phyloP scores from a whole-genome alignment of 768 basidiomycete species.

The Holtermanniella nyarrowii region DNA sequence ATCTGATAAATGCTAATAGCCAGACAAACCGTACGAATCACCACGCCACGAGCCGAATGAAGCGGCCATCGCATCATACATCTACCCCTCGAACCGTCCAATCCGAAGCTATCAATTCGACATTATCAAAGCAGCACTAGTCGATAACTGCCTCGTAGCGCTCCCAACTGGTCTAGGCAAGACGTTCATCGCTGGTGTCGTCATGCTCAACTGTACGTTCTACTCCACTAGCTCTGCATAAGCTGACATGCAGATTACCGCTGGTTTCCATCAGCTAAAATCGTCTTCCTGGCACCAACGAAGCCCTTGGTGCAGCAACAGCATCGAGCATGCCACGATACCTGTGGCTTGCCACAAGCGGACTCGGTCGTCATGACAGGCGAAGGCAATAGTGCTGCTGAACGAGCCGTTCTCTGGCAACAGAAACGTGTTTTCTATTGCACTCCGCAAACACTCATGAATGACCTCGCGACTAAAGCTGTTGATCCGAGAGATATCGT shows the following conservation, averaged over 20 bases:
- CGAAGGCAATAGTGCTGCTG: slow-evolving; percentile 37
- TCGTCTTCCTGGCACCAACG: slow-evolving; percentile 90
- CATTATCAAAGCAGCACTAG: slow-evolving; percentile 72
- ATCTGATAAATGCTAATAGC: neutral
- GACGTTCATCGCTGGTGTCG: slow-evolving; percentile 91
- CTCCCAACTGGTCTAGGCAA: slow-evolving; percentile 94
- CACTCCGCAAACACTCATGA: slow-evolving; percentile 88
- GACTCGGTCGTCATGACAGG: slow-evolving; percentile 85
- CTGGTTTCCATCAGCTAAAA: slow-evolving; percentile 43
- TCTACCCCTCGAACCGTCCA: slow-evolving; percentile 78
- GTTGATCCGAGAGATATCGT: slow-evolving; percentile 73
- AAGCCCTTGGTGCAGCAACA: slow-evolving; percentile 95
- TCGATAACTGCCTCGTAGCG: slow-evolving; percentile 87
- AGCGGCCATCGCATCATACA: slow-evolving; percentile 56
- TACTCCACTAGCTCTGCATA: too few species aligned
- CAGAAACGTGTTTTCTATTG: slow-evolving; percentile 70
- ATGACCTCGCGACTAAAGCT: slow-evolving; percentile 63
- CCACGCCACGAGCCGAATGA: slow-evolving; percentile 28
- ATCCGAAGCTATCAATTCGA: slow-evolving; percentile 92
- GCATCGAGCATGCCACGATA: slow-evolving; percentile 80
- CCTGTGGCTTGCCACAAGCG: slow-evolving; percentile 80
- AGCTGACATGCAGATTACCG: neutral
- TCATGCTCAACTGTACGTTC: slow-evolving; percentile 89
- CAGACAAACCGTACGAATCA: slow-evolving; percentile 22
- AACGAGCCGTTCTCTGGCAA: slow-evolving; percentile 28